These are phyloP conservation scores for Brachypodium distachyon DNA, from an alignment of 202 grass and related monocot genomes.

Conservation along the genomic window DNA sequence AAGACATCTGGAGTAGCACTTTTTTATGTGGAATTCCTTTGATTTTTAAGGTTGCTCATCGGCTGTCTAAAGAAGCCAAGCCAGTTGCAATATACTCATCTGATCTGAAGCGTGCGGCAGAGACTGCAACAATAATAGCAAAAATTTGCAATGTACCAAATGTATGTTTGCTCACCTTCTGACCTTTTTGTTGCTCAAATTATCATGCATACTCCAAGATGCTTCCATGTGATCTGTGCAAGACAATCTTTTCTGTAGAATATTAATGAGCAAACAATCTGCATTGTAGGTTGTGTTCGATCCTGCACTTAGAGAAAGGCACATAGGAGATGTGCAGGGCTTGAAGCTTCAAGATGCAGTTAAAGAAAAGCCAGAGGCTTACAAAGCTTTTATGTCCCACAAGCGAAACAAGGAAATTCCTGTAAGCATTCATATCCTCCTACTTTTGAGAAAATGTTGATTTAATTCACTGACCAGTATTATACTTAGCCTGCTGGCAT, in stretches of 20 bases:
- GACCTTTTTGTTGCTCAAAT: conserved; percentile 6
- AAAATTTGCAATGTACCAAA: conserved; percentile 53
- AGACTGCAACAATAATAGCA: conserved; percentile 76
- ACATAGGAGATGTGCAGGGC: conserved; percentile 83
- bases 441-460: neutral
- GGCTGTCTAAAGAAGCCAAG: conserved; percentile 65
- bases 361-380: conserved; percentile 55
- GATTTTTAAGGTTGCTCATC: conserved; percentile 47
- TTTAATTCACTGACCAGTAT: neutral
- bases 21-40: conserved; percentile 36
- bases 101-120: conserved; percentile 81
- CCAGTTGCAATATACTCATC: conserved; percentile 73
- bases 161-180: conserved; percentile 34
- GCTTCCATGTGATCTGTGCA: neutral
- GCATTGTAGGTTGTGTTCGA: conserved; percentile 48
- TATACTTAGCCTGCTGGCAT: neutral
- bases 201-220: neutral
- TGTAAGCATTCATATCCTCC: conserved; percentile 23
- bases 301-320: conserved; percentile 61
- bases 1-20: neutral
- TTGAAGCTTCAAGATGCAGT: conserved; percentile 53
- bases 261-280: neutral
- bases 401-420: conserved; percentile 77
- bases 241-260: neutral
- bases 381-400: conserved; percentile 54